Base-by-base conservation (phyloP, 768 basidiomycete species). In the Suillus fuscotomentosus region DNA sequence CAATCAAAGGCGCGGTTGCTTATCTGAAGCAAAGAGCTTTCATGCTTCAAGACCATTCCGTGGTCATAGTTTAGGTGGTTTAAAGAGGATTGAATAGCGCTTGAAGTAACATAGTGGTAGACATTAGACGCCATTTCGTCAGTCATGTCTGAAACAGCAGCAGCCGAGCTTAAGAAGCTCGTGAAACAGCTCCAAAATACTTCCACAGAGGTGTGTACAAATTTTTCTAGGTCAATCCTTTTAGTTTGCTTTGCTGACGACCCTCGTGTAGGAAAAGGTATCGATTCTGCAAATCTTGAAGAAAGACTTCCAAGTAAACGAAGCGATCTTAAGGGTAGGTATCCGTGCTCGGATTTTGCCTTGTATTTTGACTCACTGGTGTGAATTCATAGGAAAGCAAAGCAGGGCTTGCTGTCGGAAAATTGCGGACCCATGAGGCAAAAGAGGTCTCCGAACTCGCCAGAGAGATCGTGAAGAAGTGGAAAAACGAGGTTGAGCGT, bases 391-490 rank as follows among this genome's bases (percentile, higher is more conserved):
- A 96, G 95, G 94, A 96, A 78, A 95, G 93, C 76, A 95, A 91
- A 76, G 91, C 89, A 4, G 95, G 95, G 57, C 79, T 97, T n/a
- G 91, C 94, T 0, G 94, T 97, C 3, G 94, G 94, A 60, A 96
- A 96, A 79, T 83, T 96, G 20, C 86, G 95, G 55, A 82, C 83
- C 38, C 90, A 95, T 75, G 79, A 84, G 1, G 79, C 84, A 14
- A 92, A 90, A 70, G 83, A 88, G 13, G 88, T 97, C 10, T 75
- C 92, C 9, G 91, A 93, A 68, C 79, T 92, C 7, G 93, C 95
- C 20, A 97, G 96, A 76, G 94, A 94, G 68, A 81, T 96, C 53
- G 95, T 97, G 57, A 92, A 88, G 77, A 91, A 89, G 71, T 97
- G 95, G 95, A 96, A 96, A 77, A 84, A 79, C 38, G 89, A 90